Evolutionary conservation across 306 rosid genomes (phyloP), one percentile per base, ranked within the genome.

Genomic region (Cucurbita maxima): DNA sequence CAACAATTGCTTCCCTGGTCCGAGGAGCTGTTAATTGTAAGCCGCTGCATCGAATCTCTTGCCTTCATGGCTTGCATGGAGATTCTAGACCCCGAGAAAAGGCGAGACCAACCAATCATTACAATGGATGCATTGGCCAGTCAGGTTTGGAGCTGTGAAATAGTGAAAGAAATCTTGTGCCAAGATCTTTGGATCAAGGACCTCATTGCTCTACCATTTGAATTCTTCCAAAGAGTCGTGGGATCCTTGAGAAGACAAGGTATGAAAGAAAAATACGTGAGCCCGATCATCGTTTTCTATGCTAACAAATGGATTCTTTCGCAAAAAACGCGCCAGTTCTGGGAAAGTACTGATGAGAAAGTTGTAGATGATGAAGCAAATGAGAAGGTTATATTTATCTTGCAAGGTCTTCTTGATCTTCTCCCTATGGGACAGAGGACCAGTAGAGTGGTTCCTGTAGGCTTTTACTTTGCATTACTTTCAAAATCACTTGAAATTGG

Each of bases 51-150:
- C 0, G 96, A 92, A 56, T 90, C 96, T 15, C 88, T 92, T 0
- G 96, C 98, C 20, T 92, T 92, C 87, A 92, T 92, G 98, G 92
- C 98, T 40, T 92, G 98, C 74, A 92, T 92, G 96, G 98, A 92
- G 88, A 85, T 90, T 10, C 92, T 92, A 52, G 96, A 92, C 73
- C 92, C 92, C 0, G 96, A 90, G 38, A 77, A 96, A 53, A 84
- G 83, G 58, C 71, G 86, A 41, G 92, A 90, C 80, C 84, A 78
- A 8, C 92, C 98, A 0, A 83, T 85, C 8, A 77, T 88, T 36
- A 87, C 96, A 20, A 22, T 92, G 81, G 89, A 88, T 69, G 82
- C 82, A 40, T 76, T 89, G 64, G 84, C 86, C 43, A 82, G 81
- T 13, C 84, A 76, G 71, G 78, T 76, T 72, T 89, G 92, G 96